phyloP scores from a whole-genome alignment of 768 basidiomycete genomes.

The Suillus variegatus region DNA sequence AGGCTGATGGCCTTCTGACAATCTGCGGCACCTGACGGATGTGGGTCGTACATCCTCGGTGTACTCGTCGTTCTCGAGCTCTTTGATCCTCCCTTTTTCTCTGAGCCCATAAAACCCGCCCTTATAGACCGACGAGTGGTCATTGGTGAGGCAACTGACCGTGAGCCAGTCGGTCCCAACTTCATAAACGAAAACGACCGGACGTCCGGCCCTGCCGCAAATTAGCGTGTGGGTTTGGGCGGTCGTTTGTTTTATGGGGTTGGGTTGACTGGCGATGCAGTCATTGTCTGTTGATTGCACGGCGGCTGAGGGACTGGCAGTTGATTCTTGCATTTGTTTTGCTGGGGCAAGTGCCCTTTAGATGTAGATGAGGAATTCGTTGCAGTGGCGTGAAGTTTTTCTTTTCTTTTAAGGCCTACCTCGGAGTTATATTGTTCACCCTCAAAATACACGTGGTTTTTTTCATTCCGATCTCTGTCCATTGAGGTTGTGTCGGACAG shows the following conservation, averaged over 20 bases:
- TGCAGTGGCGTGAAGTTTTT: background rate
- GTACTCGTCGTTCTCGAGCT: conserved; percentile 33
- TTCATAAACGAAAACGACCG: conserved; percentile 25
- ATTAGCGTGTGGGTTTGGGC: background rate
- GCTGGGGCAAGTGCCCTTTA: background rate
- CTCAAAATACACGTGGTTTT: background rate
- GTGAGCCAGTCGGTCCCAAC: conserved; percentile 8
- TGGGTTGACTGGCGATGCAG: background rate
- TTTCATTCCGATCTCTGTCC: too few species aligned
- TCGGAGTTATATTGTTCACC: background rate
- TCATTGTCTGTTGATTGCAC: background rate
- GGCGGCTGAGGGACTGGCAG: background rate
- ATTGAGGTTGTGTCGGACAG: too few species aligned
- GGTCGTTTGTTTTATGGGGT: background rate
- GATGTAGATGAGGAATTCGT: background rate
- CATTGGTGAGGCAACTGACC: background rate
- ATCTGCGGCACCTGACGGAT: conserved; percentile 31
- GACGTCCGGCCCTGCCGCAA: conserved; percentile 18
- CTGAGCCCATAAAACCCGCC: background rate
- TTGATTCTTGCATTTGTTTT: background rate
- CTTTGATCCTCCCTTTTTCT: too few species aligned
- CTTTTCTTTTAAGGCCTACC: background rate
- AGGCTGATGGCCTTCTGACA: conserved; percentile 32
- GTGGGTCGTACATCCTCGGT: conserved; percentile 11
- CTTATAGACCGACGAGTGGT: background rate